Base-by-base conservation (phyloP, 306 rosid species). In the Geum urbanum region DNA sequence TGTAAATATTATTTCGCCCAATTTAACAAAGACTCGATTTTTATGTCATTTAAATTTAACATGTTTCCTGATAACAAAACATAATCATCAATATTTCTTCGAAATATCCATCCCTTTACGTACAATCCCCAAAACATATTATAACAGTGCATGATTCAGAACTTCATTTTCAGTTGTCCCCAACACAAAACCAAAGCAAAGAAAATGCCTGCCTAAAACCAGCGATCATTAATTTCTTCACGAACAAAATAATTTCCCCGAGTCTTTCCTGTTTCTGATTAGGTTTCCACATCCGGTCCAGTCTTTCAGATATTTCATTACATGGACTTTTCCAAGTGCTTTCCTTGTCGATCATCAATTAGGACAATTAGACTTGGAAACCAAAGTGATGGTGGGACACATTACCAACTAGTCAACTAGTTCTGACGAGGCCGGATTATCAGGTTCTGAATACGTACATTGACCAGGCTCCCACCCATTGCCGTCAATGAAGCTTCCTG, bases 261-360 rank as follows among this genome's bases (percentile, higher is more conserved):
- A 22, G 13, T n/a, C 2, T 32, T 6, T 55, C 44, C 72, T 32
- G n/a, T 49, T 8, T 32, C 8, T 13, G 18, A 1, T 37, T 15
- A 15, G 15, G 39, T 60, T 14, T 66, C 55, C 70, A 66, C 70
- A 8, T 65, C 4, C 43, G 16, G 47, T 65, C 43, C 22, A 24
- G 22, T 66, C 56, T 15, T 45, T 10, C 7, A 1, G 19, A 53
- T 9, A 27, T 7, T 55, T 22, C 62, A 57, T 11, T 12, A 5
- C 58, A 57, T 4, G 44, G 24, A n/a, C 22, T 43, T 55, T 70
- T 56, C 74, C 53, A 43, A 18, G 66, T 56, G 55, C 15, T 44
- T 70, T 70, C 74, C 7, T 58, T 13, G 1, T 22, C 63, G 20
- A 40, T 7, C n/a, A 40, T 7, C 37, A 4, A 2, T 32, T 32